A percentile compares a stretch with the other conserved stretches of the same genome.
These are phyloP conservation scores for Auricularia cornea DNA, from an alignment of 768 basidiomycete genomes.

Conservation along the genomic window DNA sequence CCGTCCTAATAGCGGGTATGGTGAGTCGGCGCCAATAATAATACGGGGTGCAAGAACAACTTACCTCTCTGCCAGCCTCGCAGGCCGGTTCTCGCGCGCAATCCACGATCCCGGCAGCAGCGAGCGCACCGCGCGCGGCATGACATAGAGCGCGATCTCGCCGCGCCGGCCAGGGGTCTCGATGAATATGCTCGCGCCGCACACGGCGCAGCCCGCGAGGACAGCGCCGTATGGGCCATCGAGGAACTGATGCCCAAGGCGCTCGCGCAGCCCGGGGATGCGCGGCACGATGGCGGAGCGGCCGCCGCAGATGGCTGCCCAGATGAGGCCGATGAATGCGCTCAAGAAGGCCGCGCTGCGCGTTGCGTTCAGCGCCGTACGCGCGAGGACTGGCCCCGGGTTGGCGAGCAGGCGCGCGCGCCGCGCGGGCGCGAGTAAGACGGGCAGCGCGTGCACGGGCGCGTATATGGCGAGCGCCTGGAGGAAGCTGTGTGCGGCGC, in stretches of 20 bases:
- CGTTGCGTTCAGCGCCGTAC: constrained; percentile 30
- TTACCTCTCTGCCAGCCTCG: constrained; percentile 47
- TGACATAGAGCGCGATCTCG: constrained; percentile 73
- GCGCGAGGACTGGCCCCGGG: constrained; percentile 31
- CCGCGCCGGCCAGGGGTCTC: constrained; percentile 64
- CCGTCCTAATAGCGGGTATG: background rate
- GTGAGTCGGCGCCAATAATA: background rate
- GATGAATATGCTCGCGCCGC: constrained; percentile 71
- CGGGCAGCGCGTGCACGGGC: constrained; percentile 67
- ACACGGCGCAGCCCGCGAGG: constrained; percentile 56
- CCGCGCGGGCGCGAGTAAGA: constrained; percentile 31
- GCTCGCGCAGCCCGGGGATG: constrained; percentile 37
- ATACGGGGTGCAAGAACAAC: constrained; percentile 13
- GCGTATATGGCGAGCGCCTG: constrained; percentile 60
- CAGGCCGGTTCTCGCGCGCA: constrained; percentile 32
- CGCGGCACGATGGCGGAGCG: constrained; percentile 59
- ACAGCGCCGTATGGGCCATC: constrained; percentile 68
- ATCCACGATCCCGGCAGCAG: constrained; percentile 51
- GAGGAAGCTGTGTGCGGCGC: constrained; percentile 49
- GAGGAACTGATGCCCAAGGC: constrained; percentile 68
- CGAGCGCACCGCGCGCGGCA: constrained; percentile 60
- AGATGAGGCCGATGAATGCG: constrained; percentile 61
- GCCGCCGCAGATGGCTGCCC: constrained; percentile 60
- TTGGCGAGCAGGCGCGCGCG: background rate
- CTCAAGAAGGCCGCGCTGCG: constrained; percentile 69